Evolutionary conservation across 257 asterid genomes (phyloP).

Genomic region (Salvia splendens): DNA sequence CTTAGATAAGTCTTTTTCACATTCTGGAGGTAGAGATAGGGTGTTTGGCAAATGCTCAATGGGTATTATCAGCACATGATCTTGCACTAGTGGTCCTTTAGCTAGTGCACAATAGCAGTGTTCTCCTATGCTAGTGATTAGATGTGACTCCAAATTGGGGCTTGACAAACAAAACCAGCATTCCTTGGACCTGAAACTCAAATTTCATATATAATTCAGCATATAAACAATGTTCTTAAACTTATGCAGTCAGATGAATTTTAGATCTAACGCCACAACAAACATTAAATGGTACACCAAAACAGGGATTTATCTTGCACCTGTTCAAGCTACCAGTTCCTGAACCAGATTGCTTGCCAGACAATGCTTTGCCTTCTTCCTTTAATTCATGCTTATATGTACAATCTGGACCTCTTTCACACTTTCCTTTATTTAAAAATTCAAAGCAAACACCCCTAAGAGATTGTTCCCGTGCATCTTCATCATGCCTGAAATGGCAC

Average conservation of each 20-base stretch:
- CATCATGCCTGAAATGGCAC: constrained; percentile 86
- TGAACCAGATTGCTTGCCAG: constrained; percentile 56
- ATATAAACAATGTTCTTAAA: not conserved
- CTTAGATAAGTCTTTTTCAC: constrained; percentile 59
- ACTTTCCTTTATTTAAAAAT: constrained; percentile 89
- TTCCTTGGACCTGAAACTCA: constrained; percentile 74
- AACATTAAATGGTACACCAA: constrained; percentile 9
- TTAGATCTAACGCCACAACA: constrained; percentile 12
- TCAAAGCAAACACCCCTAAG: constrained; percentile 91
- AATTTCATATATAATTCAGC: constrained; percentile 21
- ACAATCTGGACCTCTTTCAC: constrained; percentile 96
- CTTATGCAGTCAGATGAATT: not conserved
- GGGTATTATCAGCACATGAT: constrained; percentile 87
- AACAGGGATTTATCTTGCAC: constrained; percentile 38
- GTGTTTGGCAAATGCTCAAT: constrained; percentile 85
- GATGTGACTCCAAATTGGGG: constrained; percentile 78
- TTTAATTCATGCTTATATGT: constrained; percentile 75
- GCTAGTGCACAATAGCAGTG: constrained; percentile 85
- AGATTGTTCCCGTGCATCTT: constrained; percentile 86
- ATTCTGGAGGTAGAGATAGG: constrained; percentile 66
- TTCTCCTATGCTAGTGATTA: constrained; percentile 77
- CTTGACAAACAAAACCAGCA: constrained; percentile 98
- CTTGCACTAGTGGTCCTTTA: constrained; percentile 86
- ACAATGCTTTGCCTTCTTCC: constrained; percentile 58
- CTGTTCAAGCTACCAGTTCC: constrained; percentile 58